Conservation (phyloP, 2,329 filamentous ascomycete genomes). For the Davidsoniella virescens region DNA sequence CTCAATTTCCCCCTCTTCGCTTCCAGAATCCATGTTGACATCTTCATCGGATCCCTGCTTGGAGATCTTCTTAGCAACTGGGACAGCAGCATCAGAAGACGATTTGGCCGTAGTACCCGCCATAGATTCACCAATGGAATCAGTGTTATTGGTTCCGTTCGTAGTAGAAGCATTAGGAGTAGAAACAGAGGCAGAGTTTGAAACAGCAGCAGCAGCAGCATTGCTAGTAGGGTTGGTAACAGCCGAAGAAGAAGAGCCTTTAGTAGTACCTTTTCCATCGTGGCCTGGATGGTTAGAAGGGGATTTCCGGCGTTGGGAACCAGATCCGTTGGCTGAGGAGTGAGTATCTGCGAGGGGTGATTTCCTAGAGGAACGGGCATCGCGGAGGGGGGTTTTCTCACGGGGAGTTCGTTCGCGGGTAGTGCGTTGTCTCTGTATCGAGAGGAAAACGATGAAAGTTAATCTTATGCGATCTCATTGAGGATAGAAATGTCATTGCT, state of each 20-base stretch:
- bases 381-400: constrained; percentile 45
- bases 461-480: neutral
- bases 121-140: neutral
- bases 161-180: neutral
- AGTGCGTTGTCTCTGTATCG: constrained; percentile 29
- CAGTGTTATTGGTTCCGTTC: neutral
- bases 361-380: constrained; percentile 31
- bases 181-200: neutral
- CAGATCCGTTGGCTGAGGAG: constrained; percentile 16
- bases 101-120: neutral
- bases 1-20: constrained; percentile 96
- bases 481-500: constrained; percentile 11
- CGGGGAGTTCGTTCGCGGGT: constrained; percentile 22
- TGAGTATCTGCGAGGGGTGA: constrained; percentile 34
- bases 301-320: constrained; percentile 9
- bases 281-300: constrained; percentile 1
- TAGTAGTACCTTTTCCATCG: neutral
- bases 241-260: neutral
- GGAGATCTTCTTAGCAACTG: constrained; percentile 14
- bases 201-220: neutral
- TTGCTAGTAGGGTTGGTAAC: neutral
- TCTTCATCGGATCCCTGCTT: constrained; percentile 11
- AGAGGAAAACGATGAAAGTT: neutral
- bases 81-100: neutral
- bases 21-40: constrained; percentile 52